Conservation (phyloP, 2,329 filamentous ascomycete genomes). For the Lecanicillium sp. region DNA sequence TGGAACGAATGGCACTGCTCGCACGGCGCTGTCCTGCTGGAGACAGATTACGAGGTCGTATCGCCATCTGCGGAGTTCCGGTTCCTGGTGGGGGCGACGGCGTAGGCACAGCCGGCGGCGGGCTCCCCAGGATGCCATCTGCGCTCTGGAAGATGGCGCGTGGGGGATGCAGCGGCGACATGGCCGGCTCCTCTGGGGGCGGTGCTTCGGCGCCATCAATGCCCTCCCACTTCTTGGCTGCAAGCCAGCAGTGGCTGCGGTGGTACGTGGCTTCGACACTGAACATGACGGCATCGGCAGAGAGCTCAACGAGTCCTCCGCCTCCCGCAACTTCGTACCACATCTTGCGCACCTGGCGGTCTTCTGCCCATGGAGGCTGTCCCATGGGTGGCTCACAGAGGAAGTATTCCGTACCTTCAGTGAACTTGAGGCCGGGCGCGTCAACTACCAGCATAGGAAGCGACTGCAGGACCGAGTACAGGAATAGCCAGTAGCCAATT, state of each 20-base stretch:
- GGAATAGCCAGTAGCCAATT: slow-evolving; percentile 73
- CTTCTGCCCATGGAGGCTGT: slow-evolving; percentile 66
- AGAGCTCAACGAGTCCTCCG: slow-evolving; percentile 49
- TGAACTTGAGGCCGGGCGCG: slow-evolving; percentile 60
- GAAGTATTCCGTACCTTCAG: slow-evolving; percentile 73
- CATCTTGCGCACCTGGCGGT: slow-evolving; percentile 54
- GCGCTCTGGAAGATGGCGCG: slow-evolving; percentile 24
- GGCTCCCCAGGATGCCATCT: slow-evolving; percentile 18
- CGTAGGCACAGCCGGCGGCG: slow-evolving; percentile 12
- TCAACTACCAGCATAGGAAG: slow-evolving; percentile 73
- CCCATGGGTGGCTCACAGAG: slow-evolving; percentile 68
- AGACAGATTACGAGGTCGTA: slow-evolving; percentile 31
- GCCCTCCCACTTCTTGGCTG: slow-evolving; percentile 42
- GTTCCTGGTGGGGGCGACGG: slow-evolving; percentile 20
- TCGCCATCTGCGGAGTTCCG: slow-evolving; percentile 21
- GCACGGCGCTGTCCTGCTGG: slow-evolving; percentile 23
- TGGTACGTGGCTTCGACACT: slow-evolving; percentile 54
- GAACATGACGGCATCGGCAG: slow-evolving; percentile 52
- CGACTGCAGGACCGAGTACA: slow-evolving; percentile 71
- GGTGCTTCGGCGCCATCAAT: slow-evolving; percentile 19
- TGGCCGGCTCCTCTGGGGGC: slow-evolving; percentile 21
- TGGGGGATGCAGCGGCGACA: slow-evolving; percentile 31
- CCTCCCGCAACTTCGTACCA: slow-evolving; percentile 70
- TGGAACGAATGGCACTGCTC: slow-evolving; percentile 30
- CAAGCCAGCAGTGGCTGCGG: slow-evolving; percentile 49